phyloP scores from a whole-genome alignment of 441 rosid species.

The Populus trichocarpa region DNA sequence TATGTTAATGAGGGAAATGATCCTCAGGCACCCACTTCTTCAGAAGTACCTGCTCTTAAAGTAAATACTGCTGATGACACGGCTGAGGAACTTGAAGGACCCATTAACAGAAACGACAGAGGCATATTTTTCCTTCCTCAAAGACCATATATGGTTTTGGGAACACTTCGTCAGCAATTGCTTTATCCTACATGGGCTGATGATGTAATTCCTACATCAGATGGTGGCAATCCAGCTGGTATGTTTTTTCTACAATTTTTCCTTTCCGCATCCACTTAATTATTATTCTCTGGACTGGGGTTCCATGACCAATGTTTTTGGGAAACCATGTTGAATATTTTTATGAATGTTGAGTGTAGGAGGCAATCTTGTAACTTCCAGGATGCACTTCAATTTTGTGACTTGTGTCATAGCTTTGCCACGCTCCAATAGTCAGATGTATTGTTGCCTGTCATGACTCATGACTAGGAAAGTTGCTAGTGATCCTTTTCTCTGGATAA shows the following conservation, averaged over 20 bases:
- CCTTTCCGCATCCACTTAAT: neutral
- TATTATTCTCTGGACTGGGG: neutral
- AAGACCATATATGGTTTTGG: conserved; percentile 95
- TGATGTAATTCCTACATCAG: conserved; percentile 28
- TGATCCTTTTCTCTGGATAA: neutral
- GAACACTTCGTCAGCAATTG: conserved; percentile 92
- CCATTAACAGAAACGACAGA: conserved; percentile 33
- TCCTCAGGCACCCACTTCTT: conserved; percentile 22
- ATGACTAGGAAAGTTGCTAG: neutral
- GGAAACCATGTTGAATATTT: neutral
- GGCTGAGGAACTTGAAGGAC: conserved; percentile 29
- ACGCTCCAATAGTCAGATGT: neutral
- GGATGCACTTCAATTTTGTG: neutral
- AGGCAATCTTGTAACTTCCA: neutral
- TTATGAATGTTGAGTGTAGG: neutral
- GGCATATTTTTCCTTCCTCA: conserved; percentile 87
- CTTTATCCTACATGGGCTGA: conserved; percentile 83
- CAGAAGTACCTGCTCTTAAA: conserved; percentile 28
- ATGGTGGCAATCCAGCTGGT: conserved; percentile 38
- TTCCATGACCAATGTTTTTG: neutral
- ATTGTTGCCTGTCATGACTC: neutral
- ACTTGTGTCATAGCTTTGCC: neutral
- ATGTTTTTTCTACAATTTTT: conserved; percentile 18
- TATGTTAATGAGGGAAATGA: conserved; percentile 45
- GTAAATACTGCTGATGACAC: conserved; percentile 18